These are phyloP conservation scores for Syncephalastrum racemosum DNA, from an alignment of 371 early-diverging fungal genomes.

Conservation along the genomic window DNA sequence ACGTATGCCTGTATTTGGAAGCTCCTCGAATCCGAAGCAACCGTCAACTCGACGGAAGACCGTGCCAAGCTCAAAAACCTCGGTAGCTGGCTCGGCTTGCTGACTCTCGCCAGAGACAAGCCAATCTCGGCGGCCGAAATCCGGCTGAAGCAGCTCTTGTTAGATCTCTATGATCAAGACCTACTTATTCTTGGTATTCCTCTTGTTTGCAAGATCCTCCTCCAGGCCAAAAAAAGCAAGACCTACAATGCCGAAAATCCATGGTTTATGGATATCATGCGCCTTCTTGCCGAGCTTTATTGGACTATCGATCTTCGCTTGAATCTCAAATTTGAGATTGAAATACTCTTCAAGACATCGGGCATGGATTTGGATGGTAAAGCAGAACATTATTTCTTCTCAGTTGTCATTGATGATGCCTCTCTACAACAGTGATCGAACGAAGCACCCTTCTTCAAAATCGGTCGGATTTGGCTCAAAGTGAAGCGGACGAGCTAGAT, in stretches of 20 bases:
- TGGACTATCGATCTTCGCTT: conserved; percentile 89
- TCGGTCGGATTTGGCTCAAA: neutral
- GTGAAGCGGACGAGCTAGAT: conserved; percentile 72
- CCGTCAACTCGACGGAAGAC: conserved; percentile 81
- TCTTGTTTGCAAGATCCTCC: conserved; percentile 95
- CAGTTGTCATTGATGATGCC: neutral
- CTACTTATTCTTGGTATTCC: conserved; percentile 93
- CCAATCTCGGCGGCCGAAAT: conserved; percentile 60
- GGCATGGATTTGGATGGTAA: conserved; percentile 72
- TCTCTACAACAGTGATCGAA: neutral
- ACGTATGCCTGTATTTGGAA: conserved; percentile 82
- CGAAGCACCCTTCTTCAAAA: conserved; percentile 1
- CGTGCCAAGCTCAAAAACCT: conserved; percentile 88
- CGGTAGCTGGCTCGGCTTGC: conserved; percentile 95
- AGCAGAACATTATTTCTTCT: neutral
- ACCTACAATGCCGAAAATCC: conserved; percentile 96
- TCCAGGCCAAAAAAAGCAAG: conserved; percentile 77
- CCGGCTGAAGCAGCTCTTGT: conserved; percentile 65
- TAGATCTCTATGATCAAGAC: conserved; percentile 84
- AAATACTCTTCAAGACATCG: conserved; percentile 90
- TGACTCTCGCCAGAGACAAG: conserved; percentile 88
- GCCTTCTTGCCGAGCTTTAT: conserved; percentile 89
- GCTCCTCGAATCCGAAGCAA: conserved; percentile 86
- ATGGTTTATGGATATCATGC: conserved; percentile 94
- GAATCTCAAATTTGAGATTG: conserved; percentile 95